Base-by-base conservation (phyloP, 23 red algal genomes). In the Gracilaria gracilis region DNA sequence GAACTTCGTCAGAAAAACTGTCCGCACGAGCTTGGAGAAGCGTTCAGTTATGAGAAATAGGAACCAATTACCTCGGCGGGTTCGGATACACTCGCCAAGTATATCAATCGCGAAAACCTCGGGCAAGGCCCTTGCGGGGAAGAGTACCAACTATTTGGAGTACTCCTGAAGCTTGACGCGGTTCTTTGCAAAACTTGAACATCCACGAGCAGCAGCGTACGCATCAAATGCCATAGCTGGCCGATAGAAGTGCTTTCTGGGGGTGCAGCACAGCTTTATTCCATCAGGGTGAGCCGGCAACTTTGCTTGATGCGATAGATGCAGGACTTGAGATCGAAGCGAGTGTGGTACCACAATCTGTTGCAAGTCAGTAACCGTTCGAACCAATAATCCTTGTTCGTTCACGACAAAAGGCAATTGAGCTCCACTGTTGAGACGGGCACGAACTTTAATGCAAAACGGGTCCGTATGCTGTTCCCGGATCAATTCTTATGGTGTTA, bases 271-370 rank as follows among this genome's bases (percentile, higher is more conserved):
- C 23, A 78, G n/a, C 48, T 61, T 75, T 19, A 42, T 53, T 9
- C 84, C 51, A 33, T 47, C 70, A 35, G 70, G 67, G 61, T 88
- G 70, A 13, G 19, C 70, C 33, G 12, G 16, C 0, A 59, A 13
- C 50, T 88, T 88, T n/a, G 69, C 0, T 21, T 76, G 62, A 32
- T 88, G 64, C 9, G 40, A 61, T 35, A 78, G 15, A 34, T 27
- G 49, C 25, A 88, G 33, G 0, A 88, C 53, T 50, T 38, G 37
- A 32, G 19, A 28, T 57, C 66, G 49, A 1, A 88, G 50, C 25
- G 70, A 36, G 48, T 88, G 69, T 20, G 66, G 84, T 19, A 88
- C 84, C n/a, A 85, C 81, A 32, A 85, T 71, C 28, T 85, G 81
- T 66, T 19, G 37, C 57, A 21, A 40, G 29, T 24, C 5, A 19